A percentile compares a stretch with the other conserved stretches of the same genome.
phyloP scores from a whole-genome alignment of 2,329 filamentous ascomycete species.

The Ophiocordyceps unilateralis region DNA sequence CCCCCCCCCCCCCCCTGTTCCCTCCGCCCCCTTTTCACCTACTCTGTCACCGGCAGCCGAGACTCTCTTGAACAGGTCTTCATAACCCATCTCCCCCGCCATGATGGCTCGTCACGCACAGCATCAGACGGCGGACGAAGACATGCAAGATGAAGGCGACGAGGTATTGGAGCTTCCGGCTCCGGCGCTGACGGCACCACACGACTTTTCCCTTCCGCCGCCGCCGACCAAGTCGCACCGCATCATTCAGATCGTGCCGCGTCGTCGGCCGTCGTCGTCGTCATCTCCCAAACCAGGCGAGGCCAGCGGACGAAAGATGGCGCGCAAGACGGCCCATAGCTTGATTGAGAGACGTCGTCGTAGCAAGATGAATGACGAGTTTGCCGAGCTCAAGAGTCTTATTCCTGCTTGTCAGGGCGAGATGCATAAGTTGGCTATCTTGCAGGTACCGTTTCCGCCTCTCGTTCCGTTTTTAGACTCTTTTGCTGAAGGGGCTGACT shows the following conservation, averaged over 20 bases:
- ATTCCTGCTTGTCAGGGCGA: constrained; percentile 91
- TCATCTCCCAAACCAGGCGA: constrained; percentile 55
- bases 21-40: too few species aligned
- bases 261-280: constrained; percentile 20
- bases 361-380: constrained; percentile 99
- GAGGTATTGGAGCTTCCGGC: too few species aligned
- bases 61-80: too few species aligned
- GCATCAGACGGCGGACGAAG: too few species aligned
- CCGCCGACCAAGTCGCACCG: constrained; percentile 84
- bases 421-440: constrained; percentile 93
- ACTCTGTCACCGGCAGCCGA: too few species aligned
- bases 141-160: too few species aligned
- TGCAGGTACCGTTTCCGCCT: constrained; percentile 47
- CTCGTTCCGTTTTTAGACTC: background rate
- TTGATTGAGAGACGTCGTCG: constrained; percentile 77
- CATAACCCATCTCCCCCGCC: too few species aligned
- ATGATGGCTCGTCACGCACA: too few species aligned
- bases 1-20: too few species aligned
- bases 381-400: constrained; percentile 82
- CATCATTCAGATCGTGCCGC: constrained; percentile 95
- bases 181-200: too few species aligned
- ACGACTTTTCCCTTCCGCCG: constrained; percentile 67
- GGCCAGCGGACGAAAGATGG: constrained; percentile 82
- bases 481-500: too few species aligned
- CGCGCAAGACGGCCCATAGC: constrained; percentile 89